Evolutionary conservation across 139 green algal species (phyloP), one percentile per base, ranked within the genome.

Genomic region (Picochlorum sp.): DNA sequence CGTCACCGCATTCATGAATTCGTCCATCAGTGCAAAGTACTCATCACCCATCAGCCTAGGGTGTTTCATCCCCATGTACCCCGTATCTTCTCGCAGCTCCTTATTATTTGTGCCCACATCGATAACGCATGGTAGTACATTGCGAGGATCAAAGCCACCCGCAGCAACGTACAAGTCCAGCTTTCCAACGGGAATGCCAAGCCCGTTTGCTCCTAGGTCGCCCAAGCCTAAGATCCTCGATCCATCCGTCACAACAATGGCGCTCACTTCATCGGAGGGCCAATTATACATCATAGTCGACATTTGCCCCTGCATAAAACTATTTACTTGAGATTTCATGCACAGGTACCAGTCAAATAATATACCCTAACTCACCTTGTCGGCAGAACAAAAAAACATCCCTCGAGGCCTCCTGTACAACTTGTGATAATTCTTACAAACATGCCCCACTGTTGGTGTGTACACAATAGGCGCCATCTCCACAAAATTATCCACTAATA

Each of bases 131-230:
- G 92, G 92, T 64, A 97, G 73, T 28, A 97, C 85, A 23, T 82
- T 73, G n/a, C 49, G 57, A 6, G 90, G 88, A 63, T 88, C 68
- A 79, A 97, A 95, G 18, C 90, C 90, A 21, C 84, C 92, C 7
- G 86, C 90, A 6, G 81, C 90, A 37, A 89, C 86, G 73, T 98
- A 97, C 28, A 97, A 68, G 62, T 97, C 91, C 55, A 98, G 79
- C 82, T 98, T 97, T 30, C 91, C 83, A 23, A 94, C 78, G 6
- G 77, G 67, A 56, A 94, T 92, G 50, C 74, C 85, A 24, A 95
- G 72, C 21, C 87, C 88, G 41, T 90, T 83, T 24, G 85, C 31
- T 54, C 83, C 85, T 65, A 96, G 70, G 84, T 98, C 55, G 45
- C 71, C 92, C 68, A 96, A 68, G 26, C 92, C 74, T 63, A 96